A percentile compares a stretch with the other conserved stretches of the same genome.
Conservation (phyloP, 129 eudicot species). For the Centella asiatica region DNA sequence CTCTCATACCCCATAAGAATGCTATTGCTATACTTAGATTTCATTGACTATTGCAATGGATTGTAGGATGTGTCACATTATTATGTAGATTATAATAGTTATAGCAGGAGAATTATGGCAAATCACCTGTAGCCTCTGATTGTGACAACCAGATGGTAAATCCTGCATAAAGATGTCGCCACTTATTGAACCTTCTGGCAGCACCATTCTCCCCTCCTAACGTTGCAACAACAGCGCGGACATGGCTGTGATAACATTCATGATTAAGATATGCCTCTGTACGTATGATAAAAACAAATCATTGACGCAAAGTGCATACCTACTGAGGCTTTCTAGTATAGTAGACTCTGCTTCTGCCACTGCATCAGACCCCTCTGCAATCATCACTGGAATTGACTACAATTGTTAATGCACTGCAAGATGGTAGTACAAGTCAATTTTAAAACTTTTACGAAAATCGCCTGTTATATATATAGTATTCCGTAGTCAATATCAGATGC, state of each 20-base stretch:
- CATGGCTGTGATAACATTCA: slow-evolving; percentile 46
- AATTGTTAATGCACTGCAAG: slow-evolving; percentile 26
- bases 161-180: slow-evolving; percentile 92
- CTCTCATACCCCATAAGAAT: no score
- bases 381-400: slow-evolving; percentile 44
- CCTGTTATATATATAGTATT: neutral
- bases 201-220: slow-evolving; percentile 83
- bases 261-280: neutral
- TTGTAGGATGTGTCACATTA: slow-evolving; percentile 2
- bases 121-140: slow-evolving; percentile 80
- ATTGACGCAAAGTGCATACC: slow-evolving; percentile 36
- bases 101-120: neutral
- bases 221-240: slow-evolving; percentile 87
- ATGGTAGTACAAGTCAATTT: slow-evolving; percentile 10
- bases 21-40: no score
- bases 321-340: slow-evolving; percentile 78
- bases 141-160: slow-evolving; percentile 88
- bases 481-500: neutral
- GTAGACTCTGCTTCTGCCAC: slow-evolving; percentile 74
- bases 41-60: no score
- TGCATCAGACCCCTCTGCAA: slow-evolving; percentile 64
- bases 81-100: neutral
- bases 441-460: neutral
- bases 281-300: neutral
- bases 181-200: slow-evolving; percentile 58